phyloP scores from a whole-genome alignment of 768 basidiomycete species.

The Leucosporidium yakuticum region DNA sequence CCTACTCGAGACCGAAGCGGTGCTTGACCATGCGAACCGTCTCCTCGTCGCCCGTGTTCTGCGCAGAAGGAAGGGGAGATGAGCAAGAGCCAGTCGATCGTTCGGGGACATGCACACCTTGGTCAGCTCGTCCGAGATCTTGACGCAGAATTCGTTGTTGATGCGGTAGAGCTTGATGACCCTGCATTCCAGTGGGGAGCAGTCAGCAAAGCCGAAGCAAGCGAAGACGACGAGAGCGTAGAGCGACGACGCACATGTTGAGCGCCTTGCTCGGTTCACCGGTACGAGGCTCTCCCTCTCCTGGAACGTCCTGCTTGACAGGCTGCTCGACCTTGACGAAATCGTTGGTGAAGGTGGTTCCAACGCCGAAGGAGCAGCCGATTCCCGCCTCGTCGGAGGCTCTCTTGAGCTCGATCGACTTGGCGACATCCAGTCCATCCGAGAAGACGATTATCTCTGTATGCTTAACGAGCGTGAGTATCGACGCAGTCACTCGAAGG shows the following conservation, averaged over 20 bases:
- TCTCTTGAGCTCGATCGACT: constrained; percentile 61
- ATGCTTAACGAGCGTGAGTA: not conserved
- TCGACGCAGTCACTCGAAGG: not conserved
- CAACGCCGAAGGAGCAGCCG: constrained; percentile 77
- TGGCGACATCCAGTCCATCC: constrained; percentile 68
- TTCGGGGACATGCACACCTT: constrained; percentile 53
- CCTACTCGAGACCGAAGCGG: constrained; percentile 27
- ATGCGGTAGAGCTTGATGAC: constrained; percentile 85
- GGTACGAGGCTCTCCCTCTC: constrained; percentile 40
- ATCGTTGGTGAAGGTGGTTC: constrained; percentile 63
- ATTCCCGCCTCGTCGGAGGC: constrained; percentile 72
- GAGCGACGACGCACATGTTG: constrained; percentile 20
- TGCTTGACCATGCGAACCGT: constrained; percentile 58
- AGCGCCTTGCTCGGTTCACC: constrained; percentile 62
- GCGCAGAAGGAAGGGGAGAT: constrained; percentile 5
- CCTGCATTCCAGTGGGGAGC: constrained; percentile 38
- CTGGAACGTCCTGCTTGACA: constrained; percentile 40
- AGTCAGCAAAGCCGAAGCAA: constrained; percentile 2
- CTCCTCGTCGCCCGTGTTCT: constrained; percentile 65
- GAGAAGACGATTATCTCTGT: constrained; percentile 69
- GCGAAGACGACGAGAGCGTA: not conserved
- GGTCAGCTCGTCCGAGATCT: constrained; percentile 83
- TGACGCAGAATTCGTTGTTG: constrained; percentile 69
- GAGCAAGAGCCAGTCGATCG: not conserved
- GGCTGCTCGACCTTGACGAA: constrained; percentile 26